These are phyloP conservation scores for Aureobasidium leucospermi DNA, from an alignment of 2,329 filamentous ascomycete species.

Conservation along the genomic window DNA sequence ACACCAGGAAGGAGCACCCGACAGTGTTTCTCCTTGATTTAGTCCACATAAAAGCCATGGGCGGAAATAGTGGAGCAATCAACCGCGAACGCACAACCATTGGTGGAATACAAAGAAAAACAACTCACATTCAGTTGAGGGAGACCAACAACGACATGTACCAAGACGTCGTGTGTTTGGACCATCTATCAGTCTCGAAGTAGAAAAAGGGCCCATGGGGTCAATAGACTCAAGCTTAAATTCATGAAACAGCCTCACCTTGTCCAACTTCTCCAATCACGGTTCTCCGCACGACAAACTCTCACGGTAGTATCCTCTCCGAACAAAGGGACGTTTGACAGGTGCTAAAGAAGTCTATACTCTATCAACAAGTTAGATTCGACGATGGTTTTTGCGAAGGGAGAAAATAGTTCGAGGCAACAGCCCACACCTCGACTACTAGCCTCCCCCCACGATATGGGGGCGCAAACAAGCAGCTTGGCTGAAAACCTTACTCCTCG, in stretches of 20 bases:
- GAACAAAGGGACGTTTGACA: neutral
- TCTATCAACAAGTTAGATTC: constrained; percentile 1
- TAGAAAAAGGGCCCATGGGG: neutral
- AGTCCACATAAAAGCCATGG: neutral
- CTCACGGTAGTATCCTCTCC: neutral
- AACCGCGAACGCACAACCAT: neutral
- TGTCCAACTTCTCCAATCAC: neutral
- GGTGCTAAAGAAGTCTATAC: constrained; percentile 4
- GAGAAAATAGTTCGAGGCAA: neutral
- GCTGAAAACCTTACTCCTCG: constrained; percentile 26
- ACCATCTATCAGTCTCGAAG: neutral
- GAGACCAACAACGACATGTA: neutral
- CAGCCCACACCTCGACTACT: neutral
- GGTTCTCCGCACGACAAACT: too few species aligned
- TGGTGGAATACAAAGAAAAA: neutral
- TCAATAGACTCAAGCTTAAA: neutral
- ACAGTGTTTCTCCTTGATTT: neutral
- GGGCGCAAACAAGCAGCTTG: neutral
- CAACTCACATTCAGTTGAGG: neutral
- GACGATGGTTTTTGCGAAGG: neutral
- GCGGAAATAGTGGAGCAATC: neutral
- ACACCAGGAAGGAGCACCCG: neutral
- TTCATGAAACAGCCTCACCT: neutral
- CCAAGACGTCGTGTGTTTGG: neutral
- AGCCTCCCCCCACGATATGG: neutral